Conservation (phyloP, 1,284 basidiomycete species). For the Tilletiopsis washingtonensis region DNA sequence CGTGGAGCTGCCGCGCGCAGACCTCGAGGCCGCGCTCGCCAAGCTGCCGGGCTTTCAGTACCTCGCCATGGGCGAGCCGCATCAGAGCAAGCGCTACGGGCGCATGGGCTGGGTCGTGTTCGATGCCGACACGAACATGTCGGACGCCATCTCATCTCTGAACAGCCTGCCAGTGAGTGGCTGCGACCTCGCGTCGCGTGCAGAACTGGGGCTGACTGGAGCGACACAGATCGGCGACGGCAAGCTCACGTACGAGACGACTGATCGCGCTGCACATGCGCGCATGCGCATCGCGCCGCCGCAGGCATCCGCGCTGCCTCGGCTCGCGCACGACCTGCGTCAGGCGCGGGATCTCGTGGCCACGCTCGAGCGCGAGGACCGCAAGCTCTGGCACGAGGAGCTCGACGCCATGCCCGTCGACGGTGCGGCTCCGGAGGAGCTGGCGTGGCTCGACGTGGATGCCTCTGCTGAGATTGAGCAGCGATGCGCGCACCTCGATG, state of each 20-base stretch:
- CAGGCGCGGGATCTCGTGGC: constrained; percentile 29
- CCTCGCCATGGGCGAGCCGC: constrained; percentile 37
- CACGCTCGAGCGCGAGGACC: constrained; percentile 28
- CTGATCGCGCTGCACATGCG: constrained; percentile 28
- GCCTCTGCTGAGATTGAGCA: neutral
- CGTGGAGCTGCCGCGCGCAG: constrained; percentile 18
- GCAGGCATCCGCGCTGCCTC: constrained; percentile 25
- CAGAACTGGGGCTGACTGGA: neutral
- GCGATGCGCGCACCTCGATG: neutral
- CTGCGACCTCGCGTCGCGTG: neutral
- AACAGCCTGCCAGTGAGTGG: constrained; percentile 14
- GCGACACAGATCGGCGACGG: constrained; percentile 16
- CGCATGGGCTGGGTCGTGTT: constrained; percentile 41
- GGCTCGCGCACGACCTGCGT: constrained; percentile 25
- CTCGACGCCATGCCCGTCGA: neutral
- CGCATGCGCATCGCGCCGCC: constrained; percentile 33
- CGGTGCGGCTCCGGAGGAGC: neutral
- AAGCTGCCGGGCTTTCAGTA: constrained; percentile 33
- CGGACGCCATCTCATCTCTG: constrained; percentile 21
- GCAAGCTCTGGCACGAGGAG: constrained; percentile 4
- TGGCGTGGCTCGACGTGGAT: neutral
- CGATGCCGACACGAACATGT: constrained; percentile 25
- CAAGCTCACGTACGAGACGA: constrained; percentile 27
- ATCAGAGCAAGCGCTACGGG: constrained; percentile 27
- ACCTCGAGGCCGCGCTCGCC: constrained; percentile 26